Percentiles rank a stretch among this genome's conserved stretches.
These are phyloP conservation scores for Rhizopogon rudus DNA, from an alignment of 768 basidiomycete species.

Conservation along the genomic window DNA sequence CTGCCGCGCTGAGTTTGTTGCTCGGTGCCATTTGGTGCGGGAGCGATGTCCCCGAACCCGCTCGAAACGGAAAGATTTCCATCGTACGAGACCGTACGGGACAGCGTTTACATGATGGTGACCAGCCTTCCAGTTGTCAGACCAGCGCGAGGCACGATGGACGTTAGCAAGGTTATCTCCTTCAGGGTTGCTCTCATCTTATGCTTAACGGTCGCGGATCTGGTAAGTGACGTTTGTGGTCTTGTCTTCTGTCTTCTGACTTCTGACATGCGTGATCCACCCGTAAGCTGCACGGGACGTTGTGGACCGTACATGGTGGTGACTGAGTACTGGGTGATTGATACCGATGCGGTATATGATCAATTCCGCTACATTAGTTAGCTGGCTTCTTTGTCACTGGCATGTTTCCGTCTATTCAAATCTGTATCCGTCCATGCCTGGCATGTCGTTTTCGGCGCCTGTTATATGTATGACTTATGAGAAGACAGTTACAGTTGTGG, in stretches of 20 bases:
- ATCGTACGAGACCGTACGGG: neutral
- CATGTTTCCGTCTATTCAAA: neutral
- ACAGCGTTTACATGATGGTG: neutral
- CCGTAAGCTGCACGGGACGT: slow-evolving; percentile 7
- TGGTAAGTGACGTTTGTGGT: slow-evolving; percentile 3
- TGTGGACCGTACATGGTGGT: neutral
- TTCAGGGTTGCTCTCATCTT: slow-evolving; percentile 26
- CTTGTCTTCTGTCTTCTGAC: slow-evolving; percentile 1
- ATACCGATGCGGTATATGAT: neutral
- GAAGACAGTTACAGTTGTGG: slow-evolving; percentile 14
- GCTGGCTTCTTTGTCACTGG: slow-evolving; percentile 3
- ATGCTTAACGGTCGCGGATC: slow-evolving; percentile 16
- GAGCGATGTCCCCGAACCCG: neutral
- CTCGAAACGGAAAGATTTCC: slow-evolving; percentile 1
- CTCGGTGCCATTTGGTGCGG: neutral
- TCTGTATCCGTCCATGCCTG: neutral
- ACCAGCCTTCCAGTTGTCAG: neutral
- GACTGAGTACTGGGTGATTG: neutral
- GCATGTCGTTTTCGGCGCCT: slow-evolving; percentile 1
- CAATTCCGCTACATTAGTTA: neutral
- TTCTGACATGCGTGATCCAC: slow-evolving; percentile 2
- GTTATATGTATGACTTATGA: neutral
- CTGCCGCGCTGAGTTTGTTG: neutral
- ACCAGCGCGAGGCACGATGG: slow-evolving; percentile 12
- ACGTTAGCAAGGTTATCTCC: slow-evolving; percentile 23